Evolutionary conservation across 2,329 filamentous ascomycete genomes (phyloP), one percentile per base, ranked within the genome.

Genomic region (Hypoxylon sp.): DNA sequence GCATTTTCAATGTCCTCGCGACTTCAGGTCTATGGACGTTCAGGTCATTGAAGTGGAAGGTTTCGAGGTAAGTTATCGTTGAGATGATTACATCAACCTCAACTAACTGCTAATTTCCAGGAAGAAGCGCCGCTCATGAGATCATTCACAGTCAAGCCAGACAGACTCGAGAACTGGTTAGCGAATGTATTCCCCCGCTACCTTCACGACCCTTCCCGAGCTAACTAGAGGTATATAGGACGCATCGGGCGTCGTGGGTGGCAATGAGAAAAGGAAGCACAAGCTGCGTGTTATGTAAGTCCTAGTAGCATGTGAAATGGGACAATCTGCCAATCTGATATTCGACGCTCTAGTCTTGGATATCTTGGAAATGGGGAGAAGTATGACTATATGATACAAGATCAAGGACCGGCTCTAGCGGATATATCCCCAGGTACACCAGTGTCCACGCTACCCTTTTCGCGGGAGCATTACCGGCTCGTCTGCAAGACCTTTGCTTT

Each of bases 221-320:
- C n/a, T n/a, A n/a, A n/a, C n/a, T n/a, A n/a, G n/a, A n/a, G n/a
- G n/a, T n/a, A n/a, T n/a, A n/a, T n/a, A n/a, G 52, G 36, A 32
- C 10, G 21, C 23, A 51, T 17, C 36, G 36, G n/a, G n/a, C 14
- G 11, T 17, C 9, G 3, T 6, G 19, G 23, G 41, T 7, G 2
- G n/a, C 9, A 38, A 43, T 32, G 14, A n/a, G 10, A 3, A 36
- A 23, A 28, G 30, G 32, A 48, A 6, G 14, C 34, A 7, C 5
- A 60, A 56, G 10, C 21, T 65, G 2, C 62, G 62, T 17, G 32
- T 65, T 17, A 56, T 65, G 62, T 65, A 32, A 55, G 49, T 5
- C 6, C 4, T 21, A 19, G 7, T 21, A 5, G 17, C 17, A 21
- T 21, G 5, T 38, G 36, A 38, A 38, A 38, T 2, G 17, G 7